These are phyloP conservation scores for Penicillium pulvis DNA, from an alignment of 495 filamentous ascomycete species.

Conservation along the genomic window DNA sequence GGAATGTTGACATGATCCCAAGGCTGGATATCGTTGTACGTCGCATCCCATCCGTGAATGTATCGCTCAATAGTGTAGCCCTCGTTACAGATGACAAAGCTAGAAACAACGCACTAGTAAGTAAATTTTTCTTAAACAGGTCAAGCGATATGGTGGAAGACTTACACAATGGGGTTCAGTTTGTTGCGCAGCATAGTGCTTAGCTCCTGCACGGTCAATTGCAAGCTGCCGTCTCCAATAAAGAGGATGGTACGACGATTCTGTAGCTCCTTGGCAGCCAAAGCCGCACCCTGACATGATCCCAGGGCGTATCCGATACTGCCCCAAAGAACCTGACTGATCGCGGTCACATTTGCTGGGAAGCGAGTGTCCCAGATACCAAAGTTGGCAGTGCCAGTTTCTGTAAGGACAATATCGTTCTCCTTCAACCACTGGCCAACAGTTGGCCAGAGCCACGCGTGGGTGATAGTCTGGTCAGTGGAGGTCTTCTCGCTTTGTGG, in stretches of 20 bases:
- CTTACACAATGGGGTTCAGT: slow-evolving; percentile 77
- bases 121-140: slow-evolving; percentile 14
- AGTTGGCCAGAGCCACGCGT: slow-evolving; percentile 84
- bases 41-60: slow-evolving; percentile 65
- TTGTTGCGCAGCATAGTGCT: slow-evolving; percentile 81
- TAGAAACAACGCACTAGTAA: slow-evolving; percentile 21
- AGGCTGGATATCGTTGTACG: slow-evolving; percentile 76
- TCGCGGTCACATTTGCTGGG: slow-evolving; percentile 69
- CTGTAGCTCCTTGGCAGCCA: slow-evolving; percentile 66
- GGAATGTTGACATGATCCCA: slow-evolving; percentile 76
- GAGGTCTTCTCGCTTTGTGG: slow-evolving; percentile 51
- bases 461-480: slow-evolving; percentile 64
- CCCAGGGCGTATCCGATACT: slow-evolving; percentile 84
- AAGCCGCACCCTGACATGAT: slow-evolving; percentile 72
- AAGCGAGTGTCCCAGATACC: slow-evolving; percentile 88
- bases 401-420: slow-evolving; percentile 80
- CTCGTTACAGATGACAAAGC: slow-evolving; percentile 61
- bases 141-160: background rate
- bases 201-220: slow-evolving; percentile 83
- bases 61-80: slow-evolving; percentile 60
- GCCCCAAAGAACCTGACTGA: slow-evolving; percentile 88
- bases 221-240: slow-evolving; percentile 84
- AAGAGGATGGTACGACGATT: slow-evolving; percentile 75
- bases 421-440: slow-evolving; percentile 75
- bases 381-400: slow-evolving; percentile 89